Evolutionary conservation across 768 basidiomycete species (phyloP).

Genomic region (Hebeloma cylindrosporum): DNA sequence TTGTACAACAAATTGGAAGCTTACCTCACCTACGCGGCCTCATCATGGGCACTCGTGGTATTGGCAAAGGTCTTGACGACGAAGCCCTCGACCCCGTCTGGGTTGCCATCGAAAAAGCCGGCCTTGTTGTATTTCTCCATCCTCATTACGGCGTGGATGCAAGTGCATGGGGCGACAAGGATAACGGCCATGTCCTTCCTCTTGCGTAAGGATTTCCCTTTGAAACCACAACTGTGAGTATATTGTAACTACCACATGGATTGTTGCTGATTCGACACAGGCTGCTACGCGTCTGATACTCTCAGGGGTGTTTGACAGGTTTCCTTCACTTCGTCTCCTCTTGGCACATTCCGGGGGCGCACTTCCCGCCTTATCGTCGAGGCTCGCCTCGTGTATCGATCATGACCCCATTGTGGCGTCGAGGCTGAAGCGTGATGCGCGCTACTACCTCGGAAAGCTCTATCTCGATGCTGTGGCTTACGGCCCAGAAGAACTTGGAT

Average conservation of each 20-base stretch:
- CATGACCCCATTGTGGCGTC: constrained; percentile 82
- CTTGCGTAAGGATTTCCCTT: constrained; percentile 88
- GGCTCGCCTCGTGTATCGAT: constrained; percentile 79
- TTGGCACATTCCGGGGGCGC: constrained; percentile 89
- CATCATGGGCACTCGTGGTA: constrained; percentile 79
- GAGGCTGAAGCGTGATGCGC: constrained; percentile 76
- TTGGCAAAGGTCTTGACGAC: constrained; percentile 83
- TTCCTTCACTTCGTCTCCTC: constrained; percentile 71
- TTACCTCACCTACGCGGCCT: constrained; percentile 70
- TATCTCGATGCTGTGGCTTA: constrained; percentile 90
- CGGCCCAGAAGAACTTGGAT: constrained; percentile 80
- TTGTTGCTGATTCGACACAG: constrained; percentile 24
- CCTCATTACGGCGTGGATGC: constrained; percentile 83
- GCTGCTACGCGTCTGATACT: constrained; percentile 81
- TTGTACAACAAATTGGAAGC: constrained; percentile 62
- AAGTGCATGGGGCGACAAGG: constrained; percentile 71
- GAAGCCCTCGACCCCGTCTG: constrained; percentile 76
- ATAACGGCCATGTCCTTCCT: constrained; percentile 87
- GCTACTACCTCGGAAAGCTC: constrained; percentile 78
- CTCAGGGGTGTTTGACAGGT: constrained; percentile 77
- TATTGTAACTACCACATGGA: not conserved
- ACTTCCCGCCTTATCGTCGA: constrained; percentile 79
- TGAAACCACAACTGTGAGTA: constrained; percentile 81
- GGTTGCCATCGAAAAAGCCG: constrained; percentile 68
- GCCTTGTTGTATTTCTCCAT: constrained; percentile 79